Evolutionary conservation across 805 yeast species (phyloP), one percentile per base, ranked within the genome.

Genomic region (Scheffersomyces coipomensis): DNA sequence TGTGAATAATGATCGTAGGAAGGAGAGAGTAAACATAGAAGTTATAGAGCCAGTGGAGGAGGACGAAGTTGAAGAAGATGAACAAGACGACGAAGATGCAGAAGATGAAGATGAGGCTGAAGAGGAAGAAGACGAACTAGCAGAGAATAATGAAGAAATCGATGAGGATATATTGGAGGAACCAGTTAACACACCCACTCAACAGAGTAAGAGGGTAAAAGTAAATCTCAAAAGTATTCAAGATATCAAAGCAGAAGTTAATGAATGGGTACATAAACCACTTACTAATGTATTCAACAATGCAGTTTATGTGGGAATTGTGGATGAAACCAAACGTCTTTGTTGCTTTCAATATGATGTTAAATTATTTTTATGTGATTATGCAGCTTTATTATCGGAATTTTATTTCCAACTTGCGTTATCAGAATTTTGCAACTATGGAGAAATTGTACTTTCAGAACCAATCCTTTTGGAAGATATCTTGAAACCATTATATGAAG

Each of bases 321-420:
- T 87, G 2, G 98, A 91, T 55, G 75, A 75, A 9, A 54, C 62
- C 10, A 75, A 79, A 44, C 66, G 97, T 32, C 65, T 91, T 16
- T 82, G 85, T 11, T 85, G 96, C n/a, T 69, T 91, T 32, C 99
- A 93, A 56, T 76, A 81, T 54, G 96, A 84, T 49, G 84, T 89
- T 7, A 79, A 81, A 42, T 66, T 93, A 11, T 84, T 76, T 55
- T 61, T 93, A 18, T 79, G 91, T 15, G 97, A 91, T 59, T 93
- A 88, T 58, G 88, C 83, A 0, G 73, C 85, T 0, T 56, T 87
- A 1, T 68, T 83, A 21, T 61, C 64, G 43, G 88, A 86, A 45
- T 68, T 88, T 39, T 89, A 85, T 52, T 93, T 89, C 59, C 97
- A 93, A 51, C 63, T 85, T 4, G 88, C 85, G 0, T 60, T 93